These are phyloP conservation scores for Candida oleophila DNA, from an alignment of 805 yeast genomes.

Conservation along the genomic window DNA sequence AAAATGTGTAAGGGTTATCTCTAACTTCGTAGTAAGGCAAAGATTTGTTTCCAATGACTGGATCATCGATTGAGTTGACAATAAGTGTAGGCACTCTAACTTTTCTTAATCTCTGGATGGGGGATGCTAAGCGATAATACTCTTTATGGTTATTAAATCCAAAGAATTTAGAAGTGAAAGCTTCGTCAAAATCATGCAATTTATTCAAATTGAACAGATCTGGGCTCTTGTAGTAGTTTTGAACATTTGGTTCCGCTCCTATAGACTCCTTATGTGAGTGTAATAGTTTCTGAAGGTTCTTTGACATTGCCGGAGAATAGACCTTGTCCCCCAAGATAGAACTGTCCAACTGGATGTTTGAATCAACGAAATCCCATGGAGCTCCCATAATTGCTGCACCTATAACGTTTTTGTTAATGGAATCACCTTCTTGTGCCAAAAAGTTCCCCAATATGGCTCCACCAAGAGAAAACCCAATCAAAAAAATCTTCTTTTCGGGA, in stretches of 20 bases:
- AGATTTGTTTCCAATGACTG: conserved; percentile 53
- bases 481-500: conserved; percentile 64
- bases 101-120: conserved; percentile 52
- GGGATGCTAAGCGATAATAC: conserved; percentile 66
- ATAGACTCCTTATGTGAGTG: conserved; percentile 29
- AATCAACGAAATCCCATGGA: conserved; percentile 72
- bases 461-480: conserved; percentile 73
- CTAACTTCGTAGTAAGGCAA: conserved; percentile 51
- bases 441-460: conserved; percentile 66
- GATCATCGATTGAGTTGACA: conserved; percentile 67
- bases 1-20: conserved; percentile 56
- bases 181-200: conserved; percentile 54
- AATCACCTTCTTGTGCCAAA: conserved; percentile 59
- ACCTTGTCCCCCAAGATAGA: conserved; percentile 37
- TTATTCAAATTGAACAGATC: conserved; percentile 29
- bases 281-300: conserved; percentile 33
- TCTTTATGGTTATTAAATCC: conserved; percentile 63
- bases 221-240: conserved; percentile 30
- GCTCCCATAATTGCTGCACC: conserved; percentile 62
- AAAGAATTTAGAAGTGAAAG: conserved; percentile 58
- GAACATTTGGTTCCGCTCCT: conserved; percentile 21
- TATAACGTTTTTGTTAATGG: conserved; percentile 48
- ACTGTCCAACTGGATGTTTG: conserved; percentile 46
- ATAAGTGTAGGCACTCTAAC: conserved; percentile 62
- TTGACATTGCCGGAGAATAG: conserved; percentile 44